phyloP scores from a whole-genome alignment of 2,329 filamentous ascomycete species.

The Colletotrichum limetticola region DNA sequence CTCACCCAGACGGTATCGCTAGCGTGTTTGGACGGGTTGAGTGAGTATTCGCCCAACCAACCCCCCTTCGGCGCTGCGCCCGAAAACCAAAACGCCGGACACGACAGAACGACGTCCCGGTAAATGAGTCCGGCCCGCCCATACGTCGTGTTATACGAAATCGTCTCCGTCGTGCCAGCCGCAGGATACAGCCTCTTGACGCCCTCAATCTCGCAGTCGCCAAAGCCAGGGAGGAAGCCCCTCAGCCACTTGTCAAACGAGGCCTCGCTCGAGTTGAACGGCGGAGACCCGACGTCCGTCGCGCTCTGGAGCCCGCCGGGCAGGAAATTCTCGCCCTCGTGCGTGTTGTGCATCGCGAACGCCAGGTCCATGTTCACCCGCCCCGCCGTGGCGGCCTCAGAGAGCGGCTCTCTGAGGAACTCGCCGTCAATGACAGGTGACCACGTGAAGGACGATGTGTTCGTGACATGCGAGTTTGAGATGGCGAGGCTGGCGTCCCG shows the following conservation, averaged over 20 bases:
- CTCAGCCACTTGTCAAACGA: constrained; percentile 64
- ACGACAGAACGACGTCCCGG: constrained; percentile 67
- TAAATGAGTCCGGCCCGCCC: constrained; percentile 66
- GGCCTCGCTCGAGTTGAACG: constrained; percentile 60
- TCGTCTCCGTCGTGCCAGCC: constrained; percentile 57
- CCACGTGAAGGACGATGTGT: constrained; percentile 67
- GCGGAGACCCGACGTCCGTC: constrained; percentile 44
- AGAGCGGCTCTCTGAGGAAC: constrained; percentile 62
- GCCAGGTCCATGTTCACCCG: constrained; percentile 56
- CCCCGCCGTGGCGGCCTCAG: constrained; percentile 49
- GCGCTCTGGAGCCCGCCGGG: constrained; percentile 57
- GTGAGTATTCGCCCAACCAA: constrained; percentile 70
- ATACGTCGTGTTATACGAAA: constrained; percentile 61
- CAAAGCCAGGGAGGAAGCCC: constrained; percentile 63
- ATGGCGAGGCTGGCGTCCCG: constrained; percentile 62
- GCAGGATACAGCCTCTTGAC: constrained; percentile 60
- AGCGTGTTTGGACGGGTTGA: constrained; percentile 67
- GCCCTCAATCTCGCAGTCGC: constrained; percentile 47
- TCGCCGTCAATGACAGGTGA: constrained; percentile 67
- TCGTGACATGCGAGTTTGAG: constrained; percentile 60
- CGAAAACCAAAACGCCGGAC: constrained; percentile 68
- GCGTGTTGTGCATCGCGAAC: constrained; percentile 69
- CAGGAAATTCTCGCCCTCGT: constrained; percentile 72
- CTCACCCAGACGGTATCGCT: constrained; percentile 66
- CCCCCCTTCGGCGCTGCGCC: constrained; percentile 53